Evolutionary conservation across 768 basidiomycete species (phyloP).

Genomic region (Rhizopogon sp.): DNA sequence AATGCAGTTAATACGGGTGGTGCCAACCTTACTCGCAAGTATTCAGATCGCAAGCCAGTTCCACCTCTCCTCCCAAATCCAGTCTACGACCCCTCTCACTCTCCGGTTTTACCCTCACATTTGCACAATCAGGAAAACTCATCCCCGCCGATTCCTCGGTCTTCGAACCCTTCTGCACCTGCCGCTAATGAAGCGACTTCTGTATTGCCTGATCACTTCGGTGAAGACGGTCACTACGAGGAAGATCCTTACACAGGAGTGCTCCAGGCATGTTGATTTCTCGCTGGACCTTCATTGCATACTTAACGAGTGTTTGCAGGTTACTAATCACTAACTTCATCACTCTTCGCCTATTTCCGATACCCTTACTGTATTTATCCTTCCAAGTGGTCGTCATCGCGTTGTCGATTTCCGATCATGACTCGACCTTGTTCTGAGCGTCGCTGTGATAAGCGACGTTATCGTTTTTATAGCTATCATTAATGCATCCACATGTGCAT

Average conservation of each 20-base stretch:
- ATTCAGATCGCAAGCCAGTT: constrained; percentile 29
- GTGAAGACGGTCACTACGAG: background rate
- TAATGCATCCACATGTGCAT: constrained; percentile 7
- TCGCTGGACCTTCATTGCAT: background rate
- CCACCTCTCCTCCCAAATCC: constrained; percentile 21
- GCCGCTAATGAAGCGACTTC: background rate
- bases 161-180: background rate
- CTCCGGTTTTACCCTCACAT: constrained; percentile 19
- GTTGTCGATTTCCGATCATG: background rate
- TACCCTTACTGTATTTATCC: background rate
- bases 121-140: constrained; percentile 6
- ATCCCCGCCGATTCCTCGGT: background rate
- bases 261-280: constrained; percentile 7
- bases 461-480: background rate
- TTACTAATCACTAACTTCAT: background rate
- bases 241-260: constrained; percentile 3
- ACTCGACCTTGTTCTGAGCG: constrained; percentile 10
- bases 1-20: constrained; percentile 10
- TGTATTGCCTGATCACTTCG: constrained; percentile 3
- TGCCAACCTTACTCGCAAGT: constrained; percentile 29
- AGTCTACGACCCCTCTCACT: constrained; percentile 16
- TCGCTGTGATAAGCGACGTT: constrained; percentile 6
- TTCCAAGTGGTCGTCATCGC: background rate
- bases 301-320: background rate
- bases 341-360: background rate